These are phyloP conservation scores for Purpureocillium takamizusanense DNA, from an alignment of 2,329 filamentous ascomycete genomes.

Conservation along the genomic window DNA sequence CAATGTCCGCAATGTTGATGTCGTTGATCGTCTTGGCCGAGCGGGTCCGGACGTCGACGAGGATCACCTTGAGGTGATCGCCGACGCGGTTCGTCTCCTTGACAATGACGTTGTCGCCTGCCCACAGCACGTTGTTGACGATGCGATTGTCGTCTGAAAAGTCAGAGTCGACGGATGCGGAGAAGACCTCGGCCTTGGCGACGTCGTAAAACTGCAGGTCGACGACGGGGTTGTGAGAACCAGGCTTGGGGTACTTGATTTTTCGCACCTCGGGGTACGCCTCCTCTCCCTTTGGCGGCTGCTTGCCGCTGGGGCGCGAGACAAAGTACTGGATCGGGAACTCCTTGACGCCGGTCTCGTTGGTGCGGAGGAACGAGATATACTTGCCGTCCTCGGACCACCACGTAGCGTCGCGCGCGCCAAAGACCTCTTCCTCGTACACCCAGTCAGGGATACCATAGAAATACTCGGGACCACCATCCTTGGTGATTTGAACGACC, in stretches of 20 bases:
- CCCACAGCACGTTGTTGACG: slow-evolving; percentile 91
- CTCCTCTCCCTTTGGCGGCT: slow-evolving; percentile 61
- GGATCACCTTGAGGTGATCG: slow-evolving; percentile 76
- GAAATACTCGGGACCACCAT: slow-evolving; percentile 83
- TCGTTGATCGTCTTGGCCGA: slow-evolving; percentile 71
- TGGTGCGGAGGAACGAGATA: slow-evolving; percentile 84
- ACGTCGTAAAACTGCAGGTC: slow-evolving; percentile 85
- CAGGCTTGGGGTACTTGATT: slow-evolving; percentile 97
- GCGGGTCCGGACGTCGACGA: slow-evolving; percentile 69
- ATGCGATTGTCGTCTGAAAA: slow-evolving; percentile 77
- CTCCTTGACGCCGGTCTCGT: slow-evolving; percentile 84
- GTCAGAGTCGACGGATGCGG: slow-evolving; percentile 65
- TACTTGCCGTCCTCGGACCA: slow-evolving; percentile 88
- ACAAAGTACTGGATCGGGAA: slow-evolving; percentile 93
- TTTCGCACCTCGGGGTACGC: slow-evolving; percentile 81
- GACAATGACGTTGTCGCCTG: slow-evolving; percentile 73
- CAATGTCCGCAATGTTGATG: slow-evolving; percentile 71
- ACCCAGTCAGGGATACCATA: slow-evolving; percentile 98
- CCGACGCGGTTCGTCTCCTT: slow-evolving; percentile 93
- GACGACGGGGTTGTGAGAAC: slow-evolving; percentile 85
- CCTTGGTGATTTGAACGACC: slow-evolving; percentile 67
- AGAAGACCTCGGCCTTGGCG: slow-evolving; percentile 65
- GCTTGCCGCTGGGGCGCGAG: slow-evolving; percentile 68
- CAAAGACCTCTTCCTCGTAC: slow-evolving; percentile 63
- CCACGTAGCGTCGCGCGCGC: slow-evolving; percentile 78